Conservation (phyloP, 1,284 basidiomycete species). For the Xerocomus nothofagi region DNA sequence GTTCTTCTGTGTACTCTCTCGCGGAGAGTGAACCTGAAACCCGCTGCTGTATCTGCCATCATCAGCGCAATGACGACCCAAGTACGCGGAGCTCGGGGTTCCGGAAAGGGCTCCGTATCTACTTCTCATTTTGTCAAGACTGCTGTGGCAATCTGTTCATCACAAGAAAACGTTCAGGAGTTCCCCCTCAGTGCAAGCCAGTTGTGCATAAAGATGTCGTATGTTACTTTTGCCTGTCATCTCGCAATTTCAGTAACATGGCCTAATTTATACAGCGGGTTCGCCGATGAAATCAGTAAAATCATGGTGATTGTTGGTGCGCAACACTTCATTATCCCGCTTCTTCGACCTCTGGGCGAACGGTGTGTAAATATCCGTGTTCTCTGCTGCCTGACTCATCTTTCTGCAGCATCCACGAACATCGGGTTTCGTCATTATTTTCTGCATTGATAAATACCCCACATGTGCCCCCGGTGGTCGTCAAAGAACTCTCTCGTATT, state of each 20-base stretch:
- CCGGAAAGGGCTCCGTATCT: conserved; percentile 23
- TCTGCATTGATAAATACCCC: conserved; percentile 45
- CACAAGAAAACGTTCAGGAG: conserved; percentile 22
- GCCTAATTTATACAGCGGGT: conserved; percentile 38
- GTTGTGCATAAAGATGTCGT: conserved; percentile 31
- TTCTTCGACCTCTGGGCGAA: conserved; percentile 45
- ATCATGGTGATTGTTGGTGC: conserved; percentile 49
- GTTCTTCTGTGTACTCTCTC: conserved; percentile 69
- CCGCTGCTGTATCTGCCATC: conserved; percentile 58
- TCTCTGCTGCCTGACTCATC: conserved; percentile 1
- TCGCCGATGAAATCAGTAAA: conserved; percentile 48
- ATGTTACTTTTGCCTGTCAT: conserved; percentile 13
- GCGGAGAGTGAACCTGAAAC: conserved; percentile 57
- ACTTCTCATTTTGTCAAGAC: conserved; percentile 27
- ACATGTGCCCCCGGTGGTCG: conserved; percentile 37
- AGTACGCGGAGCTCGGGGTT: conserved; percentile 33
- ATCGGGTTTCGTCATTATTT: conserved; percentile 39
- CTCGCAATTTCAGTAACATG: not conserved
- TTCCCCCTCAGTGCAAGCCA: conserved; percentile 19
- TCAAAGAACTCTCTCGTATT: conserved; percentile 39
- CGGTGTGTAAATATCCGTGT: conserved; percentile 38
- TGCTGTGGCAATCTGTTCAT: conserved; percentile 30
- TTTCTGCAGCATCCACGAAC: conserved; percentile 45
- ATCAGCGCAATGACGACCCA: conserved; percentile 54
- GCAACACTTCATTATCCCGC: conserved; percentile 59